Base-by-base conservation (phyloP, 805 yeast species). In the Wickerhamiella slavikovae region DNA sequence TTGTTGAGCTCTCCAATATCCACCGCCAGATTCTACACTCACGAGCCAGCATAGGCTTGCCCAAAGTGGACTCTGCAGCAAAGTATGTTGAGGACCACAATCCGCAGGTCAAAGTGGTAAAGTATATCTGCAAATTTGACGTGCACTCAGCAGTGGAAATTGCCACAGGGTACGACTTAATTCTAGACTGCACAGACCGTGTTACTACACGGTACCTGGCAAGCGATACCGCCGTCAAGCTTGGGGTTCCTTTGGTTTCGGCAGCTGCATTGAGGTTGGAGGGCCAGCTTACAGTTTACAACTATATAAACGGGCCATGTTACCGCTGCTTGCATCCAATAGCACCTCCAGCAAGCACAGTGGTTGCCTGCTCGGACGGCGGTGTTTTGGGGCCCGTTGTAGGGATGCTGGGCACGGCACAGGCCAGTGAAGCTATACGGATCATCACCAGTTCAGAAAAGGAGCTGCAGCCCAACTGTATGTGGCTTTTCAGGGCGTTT, bases 311-410 rank as follows among this genome's bases (percentile, higher is more conserved):
- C 3, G 93, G 93, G 0, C 99, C 99, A 0, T 89, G 99, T 48
- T 89, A 89, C 47, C 57, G 99, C 35, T 89, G 99, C 47, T 70
- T 83, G 51, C 79, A 77, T 41, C 96, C 98, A 0, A 55, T 55
- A 5, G 93, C 96, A 0, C 95, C 98, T 0, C 69, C 83, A 1
- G 77, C 93, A 1, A 71, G 68, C 34, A 60, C 76, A 2, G 80
- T 83, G 1, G 66, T 80, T 0, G 65, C 91, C 1, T 89, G 99
- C 43, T 67, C 77, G 10, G 96, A 82, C 50, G 92, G 93, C 3
- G 95, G 95, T 4, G 91, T 85, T 1, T 50, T 89, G 16, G 98
- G 98, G 0, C 93, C 96, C 0, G 89, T 83, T n/a, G 91, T 89
- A 32, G 99, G 98, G 0, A 42, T 80, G 1, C 68, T 85, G 46